phyloP scores from a whole-genome alignment of 1,139 yeast species.

The Yarrowia galli region DNA sequence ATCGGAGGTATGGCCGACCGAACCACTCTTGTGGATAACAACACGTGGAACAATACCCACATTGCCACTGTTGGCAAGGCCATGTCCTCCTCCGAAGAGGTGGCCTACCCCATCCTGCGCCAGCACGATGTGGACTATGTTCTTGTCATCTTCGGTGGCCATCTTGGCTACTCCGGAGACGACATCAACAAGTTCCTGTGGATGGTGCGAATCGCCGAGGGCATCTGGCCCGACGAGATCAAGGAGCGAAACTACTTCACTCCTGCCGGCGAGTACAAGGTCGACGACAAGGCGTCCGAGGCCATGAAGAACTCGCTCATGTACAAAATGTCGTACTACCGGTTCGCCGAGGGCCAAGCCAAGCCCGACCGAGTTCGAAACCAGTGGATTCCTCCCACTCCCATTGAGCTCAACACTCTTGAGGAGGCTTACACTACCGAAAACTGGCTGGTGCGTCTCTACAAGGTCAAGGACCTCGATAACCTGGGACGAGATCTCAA shows the following conservation, averaged over 20 bases:
- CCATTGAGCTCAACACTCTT: conserved; percentile 72
- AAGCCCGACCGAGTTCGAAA: conserved; percentile 88
- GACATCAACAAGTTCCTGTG: conserved; percentile 96
- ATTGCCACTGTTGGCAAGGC: conserved; percentile 99
- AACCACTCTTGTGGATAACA: conserved; percentile 96
- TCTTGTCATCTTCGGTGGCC: conserved; percentile 91
- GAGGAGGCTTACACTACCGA: conserved; percentile 97
- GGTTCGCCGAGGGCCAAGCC: conserved; percentile 76
- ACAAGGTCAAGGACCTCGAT: conserved; percentile 90
- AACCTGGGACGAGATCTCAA: conserved; percentile 75
- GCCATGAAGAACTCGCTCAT: conserved; percentile 88
- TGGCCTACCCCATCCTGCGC: conserved; percentile 83
- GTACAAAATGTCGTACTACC: conserved; percentile 94
- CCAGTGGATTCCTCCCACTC: conserved; percentile 66
- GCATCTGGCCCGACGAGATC: conserved; percentile 98
- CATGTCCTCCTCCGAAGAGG: conserved; percentile 89
- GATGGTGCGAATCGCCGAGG: conserved; percentile 99
- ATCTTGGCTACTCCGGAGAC: conserved; percentile 94
- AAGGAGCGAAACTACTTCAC: conserved; percentile 86
- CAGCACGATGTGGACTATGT: conserved; percentile 96
- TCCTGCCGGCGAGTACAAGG: conserved; percentile 82
- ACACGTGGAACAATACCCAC: conserved; percentile 99
- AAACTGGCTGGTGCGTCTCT: conserved; percentile 96
- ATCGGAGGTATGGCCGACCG: conserved; percentile 99
- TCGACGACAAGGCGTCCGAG: conserved; percentile 79